Conservation (phyloP, 441 rosid species). For the Sinapis alba region DNA sequence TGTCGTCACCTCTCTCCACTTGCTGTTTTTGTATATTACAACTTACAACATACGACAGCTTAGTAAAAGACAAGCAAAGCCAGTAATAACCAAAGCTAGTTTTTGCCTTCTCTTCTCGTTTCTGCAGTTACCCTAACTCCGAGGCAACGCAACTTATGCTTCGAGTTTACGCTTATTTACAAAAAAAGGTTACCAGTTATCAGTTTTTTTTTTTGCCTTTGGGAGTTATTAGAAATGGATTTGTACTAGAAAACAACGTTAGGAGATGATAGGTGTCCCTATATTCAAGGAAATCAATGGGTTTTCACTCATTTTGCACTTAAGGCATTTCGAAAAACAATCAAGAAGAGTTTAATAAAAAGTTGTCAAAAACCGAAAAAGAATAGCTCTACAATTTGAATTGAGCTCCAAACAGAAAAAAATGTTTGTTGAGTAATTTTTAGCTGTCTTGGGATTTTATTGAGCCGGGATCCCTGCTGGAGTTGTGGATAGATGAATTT, state of each 20-base stretch:
- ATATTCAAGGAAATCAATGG: background rate
- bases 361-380: background rate
- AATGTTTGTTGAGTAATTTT: background rate
- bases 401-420: background rate
- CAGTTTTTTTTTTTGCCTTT: background rate
- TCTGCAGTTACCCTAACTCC: slow-evolving; percentile 19
- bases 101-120: slow-evolving; percentile 16
- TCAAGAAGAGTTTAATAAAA: background rate
- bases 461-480: slow-evolving; percentile 3
- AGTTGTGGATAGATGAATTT: background rate
- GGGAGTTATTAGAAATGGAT: background rate
- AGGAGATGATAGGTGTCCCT: background rate
- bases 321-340: background rate
- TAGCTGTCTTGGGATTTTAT: background rate
- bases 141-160: slow-evolving; percentile 3
- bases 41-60: slow-evolving; percentile 26
- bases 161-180: background rate
- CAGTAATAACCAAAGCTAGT: background rate
- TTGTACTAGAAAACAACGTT: background rate
- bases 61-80: slow-evolving; percentile 12
- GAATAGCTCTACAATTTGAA: slow-evolving; percentile 23
- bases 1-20: slow-evolving; percentile 31
- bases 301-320: background rate
- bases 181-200: background rate
- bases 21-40: slow-evolving; percentile 17